Evolutionary conservation across 805 yeast species (phyloP), one percentile per base, ranked within the genome.

Genomic region (Lipomyces oligophaga): DNA sequence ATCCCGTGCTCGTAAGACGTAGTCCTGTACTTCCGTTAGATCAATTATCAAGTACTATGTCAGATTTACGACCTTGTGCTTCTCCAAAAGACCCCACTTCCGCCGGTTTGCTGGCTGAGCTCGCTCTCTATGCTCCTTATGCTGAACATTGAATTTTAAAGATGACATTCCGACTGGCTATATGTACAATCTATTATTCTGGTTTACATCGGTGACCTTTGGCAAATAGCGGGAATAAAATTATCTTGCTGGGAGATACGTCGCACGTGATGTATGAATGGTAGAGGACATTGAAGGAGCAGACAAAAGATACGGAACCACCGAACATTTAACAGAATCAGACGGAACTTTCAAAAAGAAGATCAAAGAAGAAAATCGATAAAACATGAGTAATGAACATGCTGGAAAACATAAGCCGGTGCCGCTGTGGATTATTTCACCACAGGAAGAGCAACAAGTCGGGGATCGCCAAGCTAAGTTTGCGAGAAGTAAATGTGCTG

Each of bases 121-220:
- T 60, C 98, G 79, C 70, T 93, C 98, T 48, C 88, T 73, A 62
- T 93, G 98, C 71, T 93, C 97, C 63, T 87, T 93, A 72, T 94
- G 93, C 67, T 90, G 97, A 8, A 90, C 81, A 62, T 87, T 85
- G 65, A 89, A 97, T 10, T 84, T 90, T 27, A 84, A 69, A 55
- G 82, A 83, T 28, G 83, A 83, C 94, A 85, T 85, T 15, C 37
- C 11, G 10, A 8, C 18, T 8, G 6, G 35, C 11, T 26, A 11
- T 24, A 5, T 24, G 33, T 26, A 26, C 13, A 10, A n/a, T n/a
- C n/a, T n/a, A n/a, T n/a, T n/a, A n/a, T n/a, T n/a, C n/a, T n/a
- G n/a, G n/a, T n/a, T n/a, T n/a, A n/a, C n/a, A n/a, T n/a, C n/a
- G n/a, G n/a, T n/a, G n/a, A n/a, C n/a, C n/a, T n/a, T n/a, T n/a